phyloP scores from a whole-genome alignment of 2,329 filamentous ascomycete genomes.

The Botrytis elliptica region DNA sequence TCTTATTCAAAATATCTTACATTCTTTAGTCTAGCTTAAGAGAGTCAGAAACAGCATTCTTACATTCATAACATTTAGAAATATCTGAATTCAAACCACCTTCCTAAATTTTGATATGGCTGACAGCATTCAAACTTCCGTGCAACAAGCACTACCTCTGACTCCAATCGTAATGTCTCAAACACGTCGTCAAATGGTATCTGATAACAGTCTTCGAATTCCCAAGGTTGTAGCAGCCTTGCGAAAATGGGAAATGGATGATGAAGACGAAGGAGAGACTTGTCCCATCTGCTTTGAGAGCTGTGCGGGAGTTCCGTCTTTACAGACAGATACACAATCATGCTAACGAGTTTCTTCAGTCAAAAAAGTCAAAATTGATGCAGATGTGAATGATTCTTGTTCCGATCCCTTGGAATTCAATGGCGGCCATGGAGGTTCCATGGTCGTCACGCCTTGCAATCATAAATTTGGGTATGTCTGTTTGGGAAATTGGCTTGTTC shows the following conservation, averaged over 20 bases:
- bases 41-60: not conserved
- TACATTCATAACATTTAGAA: not conserved
- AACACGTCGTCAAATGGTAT: not conserved
- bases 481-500: not conserved
- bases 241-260: not conserved
- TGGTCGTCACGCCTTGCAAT: not conserved
- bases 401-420: too few relatives aligned
- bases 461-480: not conserved
- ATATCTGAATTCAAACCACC: not conserved
- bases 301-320: not conserved
- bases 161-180: not conserved
- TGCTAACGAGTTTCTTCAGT: not conserved
- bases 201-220: not conserved
- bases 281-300: slow-evolving; percentile 1
- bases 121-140: not conserved
- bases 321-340: too few relatives aligned
- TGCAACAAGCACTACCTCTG: not conserved
- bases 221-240: not conserved
- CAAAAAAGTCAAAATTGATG: too few relatives aligned
- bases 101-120: not conserved
- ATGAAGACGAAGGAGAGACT: not conserved
- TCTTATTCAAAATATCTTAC: not conserved
- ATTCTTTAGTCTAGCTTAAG: not conserved
- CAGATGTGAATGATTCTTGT: not conserved
- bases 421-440: not conserved